Evolutionary conservation across 1,284 basidiomycete genomes (phyloP).

Genomic region (Tylopilus sp.): DNA sequence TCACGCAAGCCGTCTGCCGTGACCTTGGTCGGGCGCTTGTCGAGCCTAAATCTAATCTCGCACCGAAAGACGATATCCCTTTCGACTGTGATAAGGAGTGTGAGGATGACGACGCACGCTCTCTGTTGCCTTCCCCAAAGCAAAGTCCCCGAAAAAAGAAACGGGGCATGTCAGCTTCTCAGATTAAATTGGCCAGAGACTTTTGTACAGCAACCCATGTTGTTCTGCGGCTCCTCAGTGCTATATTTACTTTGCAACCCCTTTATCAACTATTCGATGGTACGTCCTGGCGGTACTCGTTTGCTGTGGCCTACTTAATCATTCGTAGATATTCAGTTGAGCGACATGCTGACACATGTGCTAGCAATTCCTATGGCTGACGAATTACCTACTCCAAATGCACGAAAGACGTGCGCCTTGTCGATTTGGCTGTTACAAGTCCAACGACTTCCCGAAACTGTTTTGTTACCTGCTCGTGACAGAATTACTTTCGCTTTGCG

Average conservation of each 20-base stretch:
- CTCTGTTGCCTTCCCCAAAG: slow-evolving; percentile 48
- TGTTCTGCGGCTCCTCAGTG: slow-evolving; percentile 57
- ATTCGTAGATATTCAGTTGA: slow-evolving; percentile 51
- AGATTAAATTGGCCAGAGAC: slow-evolving; percentile 71
- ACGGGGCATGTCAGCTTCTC: slow-evolving; percentile 65
- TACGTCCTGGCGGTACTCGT: slow-evolving; percentile 32
- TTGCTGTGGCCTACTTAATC: slow-evolving; percentile 3
- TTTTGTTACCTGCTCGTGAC: slow-evolving; percentile 55
- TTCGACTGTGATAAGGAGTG: slow-evolving; percentile 23
- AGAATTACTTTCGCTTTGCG: slow-evolving; percentile 64
- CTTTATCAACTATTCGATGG: slow-evolving; percentile 58
- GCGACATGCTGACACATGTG: slow-evolving; percentile 53
- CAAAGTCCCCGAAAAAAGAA: slow-evolving; percentile 58
- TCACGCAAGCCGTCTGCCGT: slow-evolving; percentile 53
- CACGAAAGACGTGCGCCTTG: slow-evolving; percentile 74
- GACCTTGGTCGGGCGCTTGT: slow-evolving; percentile 60
- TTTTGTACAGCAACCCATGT: slow-evolving; percentile 64
- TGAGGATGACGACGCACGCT: slow-evolving; percentile 27
- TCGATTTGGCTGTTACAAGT: slow-evolving; percentile 66
- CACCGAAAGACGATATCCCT: slow-evolving; percentile 29
- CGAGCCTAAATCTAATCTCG: slow-evolving; percentile 43
- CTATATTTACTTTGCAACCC: slow-evolving; percentile 55
- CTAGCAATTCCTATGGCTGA: slow-evolving; percentile 65
- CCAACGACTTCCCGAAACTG: slow-evolving; percentile 57
- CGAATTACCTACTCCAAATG: slow-evolving; percentile 68